A percentile compares a stretch with the other conserved stretches of the same genome.
These are phyloP conservation scores for Lecanosticta acicola DNA, from an alignment of 2,329 filamentous ascomycete genomes.

Conservation along the genomic window DNA sequence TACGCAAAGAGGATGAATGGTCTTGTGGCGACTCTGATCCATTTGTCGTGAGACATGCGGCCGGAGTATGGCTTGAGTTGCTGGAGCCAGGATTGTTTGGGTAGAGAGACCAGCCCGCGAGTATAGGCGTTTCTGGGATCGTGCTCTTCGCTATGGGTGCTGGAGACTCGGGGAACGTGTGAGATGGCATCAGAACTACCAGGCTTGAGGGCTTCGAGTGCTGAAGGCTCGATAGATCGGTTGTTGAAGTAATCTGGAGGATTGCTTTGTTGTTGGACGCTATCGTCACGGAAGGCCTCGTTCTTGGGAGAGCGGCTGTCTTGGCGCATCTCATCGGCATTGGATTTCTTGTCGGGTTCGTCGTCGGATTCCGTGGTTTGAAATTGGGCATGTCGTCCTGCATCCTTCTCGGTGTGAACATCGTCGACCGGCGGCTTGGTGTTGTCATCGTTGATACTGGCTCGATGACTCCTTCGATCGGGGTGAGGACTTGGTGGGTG, in stretches of 20 bases:
- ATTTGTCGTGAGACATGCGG: conserved; percentile 69
- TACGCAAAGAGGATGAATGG: conserved; percentile 86
- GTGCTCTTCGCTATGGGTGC: conserved; percentile 1
- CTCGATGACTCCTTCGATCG: conserved; percentile 19
- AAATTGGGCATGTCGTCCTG: conserved; percentile 16
- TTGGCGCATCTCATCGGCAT: conserved; percentile 4
- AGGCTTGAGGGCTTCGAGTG: neutral
- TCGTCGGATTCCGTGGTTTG: conserved; percentile 1
- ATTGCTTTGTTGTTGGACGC: conserved; percentile 6
- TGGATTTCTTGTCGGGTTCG: conserved; percentile 8
- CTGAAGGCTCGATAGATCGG: conserved; percentile 1
- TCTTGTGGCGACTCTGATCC: conserved; percentile 69
- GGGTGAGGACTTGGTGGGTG: conserved; percentile 10
- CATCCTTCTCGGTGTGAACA: conserved; percentile 1
- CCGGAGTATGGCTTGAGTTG: conserved; percentile 74
- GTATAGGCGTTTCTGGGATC: conserved; percentile 54
- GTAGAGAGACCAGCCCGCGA: conserved; percentile 59
- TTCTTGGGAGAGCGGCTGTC: neutral
- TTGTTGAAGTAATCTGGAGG: conserved; percentile 19
- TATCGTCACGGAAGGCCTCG: no score
- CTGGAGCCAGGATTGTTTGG: conserved; percentile 65
- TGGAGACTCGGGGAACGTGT: conserved; percentile 1
- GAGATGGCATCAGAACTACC: conserved; percentile 6
- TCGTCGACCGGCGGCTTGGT: neutral
- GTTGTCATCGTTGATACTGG: conserved; percentile 9